These are phyloP conservation scores for Eremothecium coryli DNA, from an alignment of 1,139 yeast species.

Conservation along the genomic window DNA sequence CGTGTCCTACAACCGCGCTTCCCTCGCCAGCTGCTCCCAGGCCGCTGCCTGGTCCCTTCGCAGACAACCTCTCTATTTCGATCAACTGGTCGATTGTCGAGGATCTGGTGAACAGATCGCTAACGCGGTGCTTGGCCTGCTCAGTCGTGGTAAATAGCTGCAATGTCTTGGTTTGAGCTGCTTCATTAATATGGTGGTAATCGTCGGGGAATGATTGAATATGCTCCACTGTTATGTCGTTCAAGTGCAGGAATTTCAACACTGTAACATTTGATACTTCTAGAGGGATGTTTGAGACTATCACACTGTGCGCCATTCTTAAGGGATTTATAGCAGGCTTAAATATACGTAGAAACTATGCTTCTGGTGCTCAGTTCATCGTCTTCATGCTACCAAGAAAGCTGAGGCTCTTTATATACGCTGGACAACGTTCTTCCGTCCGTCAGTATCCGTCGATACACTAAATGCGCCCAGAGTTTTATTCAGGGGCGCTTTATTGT, in stretches of 20 bases:
- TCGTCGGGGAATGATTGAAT: conserved; percentile 20
- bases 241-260: conserved; percentile 40
- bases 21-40: neutral
- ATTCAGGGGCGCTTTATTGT: no score
- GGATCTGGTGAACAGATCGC: conserved; percentile 4
- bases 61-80: conserved; percentile 7
- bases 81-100: conserved; percentile 10
- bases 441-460: no score
- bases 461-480: no score
- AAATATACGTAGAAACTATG: neutral
- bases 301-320: conserved; percentile 33
- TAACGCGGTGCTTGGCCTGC: conserved; percentile 6
- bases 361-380: neutral
- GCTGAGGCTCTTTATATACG: no score
- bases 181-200: conserved; percentile 17
- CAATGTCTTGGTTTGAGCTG: conserved; percentile 14
- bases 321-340: neutral
- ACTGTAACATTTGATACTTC: conserved; percentile 47
- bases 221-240: conserved; percentile 12
- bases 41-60: neutral
- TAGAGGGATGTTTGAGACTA: conserved; percentile 53
- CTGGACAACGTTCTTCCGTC: no score
- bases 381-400: no score
- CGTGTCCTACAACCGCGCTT: neutral
- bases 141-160: conserved; percentile 13